phyloP scores from a whole-genome alignment of 148 eudicot species.

The Drosera capensis region DNA sequence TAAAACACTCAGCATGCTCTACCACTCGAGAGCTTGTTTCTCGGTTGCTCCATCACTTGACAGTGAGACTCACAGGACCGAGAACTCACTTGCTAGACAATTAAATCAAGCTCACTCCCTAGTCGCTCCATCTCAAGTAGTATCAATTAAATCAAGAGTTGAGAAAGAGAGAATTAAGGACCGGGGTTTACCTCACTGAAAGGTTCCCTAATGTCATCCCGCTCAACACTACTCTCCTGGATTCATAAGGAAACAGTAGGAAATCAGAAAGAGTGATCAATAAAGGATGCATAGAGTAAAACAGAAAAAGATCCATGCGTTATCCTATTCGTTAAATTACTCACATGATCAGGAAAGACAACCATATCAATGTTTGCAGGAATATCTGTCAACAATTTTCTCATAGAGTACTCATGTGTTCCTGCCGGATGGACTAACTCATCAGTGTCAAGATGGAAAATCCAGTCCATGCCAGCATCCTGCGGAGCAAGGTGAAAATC shows the following conservation, averaged over 20 bases:
- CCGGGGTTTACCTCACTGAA: conserved; percentile 48
- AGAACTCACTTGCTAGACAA: too few species aligned
- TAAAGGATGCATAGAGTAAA: neutral
- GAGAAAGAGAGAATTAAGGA: too few species aligned
- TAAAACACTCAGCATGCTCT: too few species aligned
- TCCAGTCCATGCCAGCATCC: conserved; percentile 78
- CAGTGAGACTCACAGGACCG: too few species aligned
- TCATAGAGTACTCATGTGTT: conserved; percentile 41
- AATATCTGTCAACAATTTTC: conserved; percentile 32
- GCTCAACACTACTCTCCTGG: conserved; percentile 65
- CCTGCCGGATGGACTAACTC: conserved; percentile 81
- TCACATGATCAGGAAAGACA: conserved; percentile 52
- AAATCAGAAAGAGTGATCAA: too few species aligned
- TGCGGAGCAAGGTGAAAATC: conserved; percentile 8
- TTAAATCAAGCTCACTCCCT: too few species aligned
- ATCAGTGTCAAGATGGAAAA: conserved; percentile 82
- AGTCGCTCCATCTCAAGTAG: too few species aligned
- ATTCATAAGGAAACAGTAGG: conserved; percentile 5
- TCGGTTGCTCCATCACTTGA: too few species aligned
- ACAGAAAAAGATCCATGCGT: neutral
- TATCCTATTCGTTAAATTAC: conserved; percentile 7
- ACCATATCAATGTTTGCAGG: conserved; percentile 47
- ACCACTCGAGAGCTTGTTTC: too few species aligned
- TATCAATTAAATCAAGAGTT: too few species aligned
- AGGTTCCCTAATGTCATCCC: conserved; percentile 56